Percentiles rank a stretch among this genome's conserved stretches.
Conservation (phyloP, 2,329 filamentous ascomycete genomes). For the Monilinia polystroma region DNA sequence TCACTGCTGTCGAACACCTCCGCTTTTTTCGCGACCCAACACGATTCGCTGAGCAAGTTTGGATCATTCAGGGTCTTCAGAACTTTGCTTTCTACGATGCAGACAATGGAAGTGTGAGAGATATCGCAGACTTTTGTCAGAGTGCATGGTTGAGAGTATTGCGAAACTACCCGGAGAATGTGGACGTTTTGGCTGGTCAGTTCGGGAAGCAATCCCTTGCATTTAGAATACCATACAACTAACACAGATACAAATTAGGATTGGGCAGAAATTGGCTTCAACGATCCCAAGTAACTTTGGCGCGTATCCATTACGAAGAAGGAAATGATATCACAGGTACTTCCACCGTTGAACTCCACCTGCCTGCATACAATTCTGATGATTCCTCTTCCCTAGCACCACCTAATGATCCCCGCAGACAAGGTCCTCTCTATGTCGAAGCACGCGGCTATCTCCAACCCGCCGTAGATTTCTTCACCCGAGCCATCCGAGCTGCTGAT, state of each 20-base stretch:
- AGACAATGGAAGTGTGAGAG: constrained; percentile 47
- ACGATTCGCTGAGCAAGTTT: constrained; percentile 43
- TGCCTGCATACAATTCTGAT: constrained; percentile 26
- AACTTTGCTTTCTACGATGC: constrained; percentile 50
- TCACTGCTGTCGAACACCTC: constrained; percentile 43
- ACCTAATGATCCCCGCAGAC: constrained; percentile 38
- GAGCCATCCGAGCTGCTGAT: constrained; percentile 47
- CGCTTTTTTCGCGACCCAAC: constrained; percentile 42
- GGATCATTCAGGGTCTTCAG: constrained; percentile 48
- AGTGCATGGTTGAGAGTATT: constrained; percentile 48
- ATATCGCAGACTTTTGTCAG: constrained; percentile 52
- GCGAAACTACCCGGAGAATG: constrained; percentile 46
- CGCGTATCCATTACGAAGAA: constrained; percentile 49
- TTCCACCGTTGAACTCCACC: constrained; percentile 22
- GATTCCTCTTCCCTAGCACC: constrained; percentile 39
- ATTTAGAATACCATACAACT: not conserved
- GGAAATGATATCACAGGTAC: constrained; percentile 38
- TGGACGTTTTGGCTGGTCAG: constrained; percentile 46
- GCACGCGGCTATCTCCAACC: constrained; percentile 51
- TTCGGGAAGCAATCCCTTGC: not conserved
- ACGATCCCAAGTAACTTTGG: constrained; percentile 50
- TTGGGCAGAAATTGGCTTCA: constrained; percentile 52
- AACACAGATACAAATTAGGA: constrained; percentile 39
- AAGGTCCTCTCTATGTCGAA: constrained; percentile 49
- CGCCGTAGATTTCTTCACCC: constrained; percentile 51